Percentiles rank a stretch among this genome's conserved stretches.
phyloP scores from a whole-genome alignment of 2,329 filamentous ascomycete species.

The Harringtonia aguacate region DNA sequence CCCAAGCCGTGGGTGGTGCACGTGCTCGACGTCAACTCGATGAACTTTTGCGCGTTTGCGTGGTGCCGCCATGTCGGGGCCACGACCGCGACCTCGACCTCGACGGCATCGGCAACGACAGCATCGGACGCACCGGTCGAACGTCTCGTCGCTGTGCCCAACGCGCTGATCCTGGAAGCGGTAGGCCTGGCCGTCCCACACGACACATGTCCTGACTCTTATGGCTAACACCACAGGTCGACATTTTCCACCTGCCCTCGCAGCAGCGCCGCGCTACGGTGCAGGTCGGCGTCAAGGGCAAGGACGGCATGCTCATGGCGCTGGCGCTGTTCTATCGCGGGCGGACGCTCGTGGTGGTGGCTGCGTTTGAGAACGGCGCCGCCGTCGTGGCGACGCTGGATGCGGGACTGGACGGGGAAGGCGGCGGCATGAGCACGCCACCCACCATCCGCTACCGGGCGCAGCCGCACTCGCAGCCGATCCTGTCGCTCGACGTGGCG shows the following conservation, averaged over 20 bases:
- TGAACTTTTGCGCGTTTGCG: constrained; percentile 89
- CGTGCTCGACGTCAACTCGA: constrained; percentile 74
- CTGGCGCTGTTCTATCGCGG: constrained; percentile 47
- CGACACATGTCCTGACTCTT: background rate
- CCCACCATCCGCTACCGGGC: constrained; percentile 50
- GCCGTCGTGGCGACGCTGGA: constrained; percentile 52
- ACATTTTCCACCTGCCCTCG: constrained; percentile 73
- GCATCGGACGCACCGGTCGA: background rate
- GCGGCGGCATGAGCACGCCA: too few species aligned
- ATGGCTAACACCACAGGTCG: constrained; percentile 38
- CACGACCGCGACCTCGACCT: too few species aligned
- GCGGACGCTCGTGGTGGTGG: constrained; percentile 43
- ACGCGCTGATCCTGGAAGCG: constrained; percentile 61
- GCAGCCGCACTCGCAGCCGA: constrained; percentile 65
- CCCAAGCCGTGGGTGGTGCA: constrained; percentile 78
- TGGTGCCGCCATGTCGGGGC: constrained; percentile 37
- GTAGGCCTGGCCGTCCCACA: constrained; percentile 28
- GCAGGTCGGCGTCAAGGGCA: constrained; percentile 36
- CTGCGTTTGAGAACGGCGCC: constrained; percentile 79
- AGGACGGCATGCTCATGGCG: constrained; percentile 82
- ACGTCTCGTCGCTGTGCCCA: constrained; percentile 65
- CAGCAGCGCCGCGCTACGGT: constrained; percentile 56
- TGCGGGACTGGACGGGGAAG: constrained; percentile 16
- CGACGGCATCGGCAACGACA: background rate
- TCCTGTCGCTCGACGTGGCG: constrained; percentile 60